A percentile compares a stretch with the other conserved stretches of the same genome.
These are phyloP conservation scores for Euphrasia confusa DNA, from an alignment of 257 asterid genomes.

Conservation along the genomic window DNA sequence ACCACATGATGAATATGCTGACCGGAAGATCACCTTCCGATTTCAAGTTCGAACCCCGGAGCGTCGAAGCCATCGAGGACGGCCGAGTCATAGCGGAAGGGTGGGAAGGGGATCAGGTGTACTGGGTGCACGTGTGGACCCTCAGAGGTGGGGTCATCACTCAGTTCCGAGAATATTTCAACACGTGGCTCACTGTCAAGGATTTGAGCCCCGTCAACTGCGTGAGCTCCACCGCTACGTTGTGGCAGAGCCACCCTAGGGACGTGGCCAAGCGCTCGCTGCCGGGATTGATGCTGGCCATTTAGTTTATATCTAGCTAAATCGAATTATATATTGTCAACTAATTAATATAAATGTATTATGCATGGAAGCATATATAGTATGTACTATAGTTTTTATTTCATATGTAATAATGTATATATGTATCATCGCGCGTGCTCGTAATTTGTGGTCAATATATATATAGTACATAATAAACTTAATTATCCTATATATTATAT, in stretches of 20 bases:
- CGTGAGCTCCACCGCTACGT: conserved; percentile 33
- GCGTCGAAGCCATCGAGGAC: conserved; percentile 58
- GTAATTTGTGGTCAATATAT: too few relatives aligned
- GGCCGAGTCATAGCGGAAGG: conserved; percentile 74
- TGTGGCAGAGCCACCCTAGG: conserved; percentile 94
- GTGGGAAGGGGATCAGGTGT: conserved; percentile 76
- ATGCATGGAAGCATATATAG: background rate
- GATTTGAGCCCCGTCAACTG: conserved; percentile 47
- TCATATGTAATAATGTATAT: background rate
- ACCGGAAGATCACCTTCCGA: conserved; percentile 50
- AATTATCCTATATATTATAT: too few relatives aligned
- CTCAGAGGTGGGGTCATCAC: conserved; percentile 60
- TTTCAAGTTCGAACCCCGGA: conserved; percentile 61
- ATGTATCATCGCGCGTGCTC: background rate
- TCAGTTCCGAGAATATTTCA: conserved; percentile 84
- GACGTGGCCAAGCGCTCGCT: conserved; percentile 61
- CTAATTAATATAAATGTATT: too few relatives aligned
- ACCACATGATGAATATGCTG: conserved; percentile 88
- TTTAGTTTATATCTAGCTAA: conserved; percentile 24
- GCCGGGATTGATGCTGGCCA: conserved; percentile 80
- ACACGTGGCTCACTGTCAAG: conserved; percentile 82
- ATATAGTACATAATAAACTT: too few relatives aligned
- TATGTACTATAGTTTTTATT: too few relatives aligned
- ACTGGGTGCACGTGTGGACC: conserved; percentile 96
- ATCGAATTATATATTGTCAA: too few relatives aligned